A percentile compares a stretch with the other conserved stretches of the same genome.
Conservation (phyloP, 164 flowering plant species). For the Berberis thunbergii region DNA sequence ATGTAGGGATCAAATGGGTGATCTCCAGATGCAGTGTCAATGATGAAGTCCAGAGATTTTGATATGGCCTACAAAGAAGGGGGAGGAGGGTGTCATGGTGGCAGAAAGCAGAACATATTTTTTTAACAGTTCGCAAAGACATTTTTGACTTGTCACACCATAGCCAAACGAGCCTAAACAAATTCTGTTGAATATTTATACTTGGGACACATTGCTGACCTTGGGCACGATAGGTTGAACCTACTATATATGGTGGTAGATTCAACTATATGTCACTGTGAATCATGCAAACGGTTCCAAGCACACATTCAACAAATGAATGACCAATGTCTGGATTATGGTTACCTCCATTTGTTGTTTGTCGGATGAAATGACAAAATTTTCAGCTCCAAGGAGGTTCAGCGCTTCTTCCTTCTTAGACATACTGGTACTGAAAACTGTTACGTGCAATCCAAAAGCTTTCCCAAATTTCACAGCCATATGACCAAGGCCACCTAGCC, state of each 20-base stretch:
- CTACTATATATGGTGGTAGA: too few relatives aligned
- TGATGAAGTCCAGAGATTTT: constrained; percentile 36
- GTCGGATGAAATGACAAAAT: constrained; percentile 63
- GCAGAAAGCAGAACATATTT: neutral
- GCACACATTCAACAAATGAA: neutral
- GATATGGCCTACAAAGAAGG: neutral
- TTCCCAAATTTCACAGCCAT: constrained; percentile 81
- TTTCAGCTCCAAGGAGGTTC: constrained; percentile 57
- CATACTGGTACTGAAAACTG: constrained; percentile 63
- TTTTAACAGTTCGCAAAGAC: too few relatives aligned
- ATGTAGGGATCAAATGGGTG: constrained; percentile 75
- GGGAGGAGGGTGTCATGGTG: neutral
- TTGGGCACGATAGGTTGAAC: too few relatives aligned
- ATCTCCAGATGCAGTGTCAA: constrained; percentile 83
- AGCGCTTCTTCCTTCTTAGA: constrained; percentile 74
- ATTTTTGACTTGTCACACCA: too few relatives aligned
- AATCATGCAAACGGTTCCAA: too few relatives aligned
- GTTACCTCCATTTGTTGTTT: constrained; percentile 58
- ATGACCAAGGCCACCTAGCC: constrained; percentile 83
- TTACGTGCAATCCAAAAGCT: constrained; percentile 65
- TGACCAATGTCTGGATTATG: neutral
- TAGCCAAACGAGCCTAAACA: too few relatives aligned
- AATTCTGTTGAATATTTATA: neutral
- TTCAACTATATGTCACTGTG: too few relatives aligned
- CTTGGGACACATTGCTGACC: too few relatives aligned